phyloP scores from a whole-genome alignment of 2,329 filamentous ascomycete species.

The Sphaceloma murrayae region DNA sequence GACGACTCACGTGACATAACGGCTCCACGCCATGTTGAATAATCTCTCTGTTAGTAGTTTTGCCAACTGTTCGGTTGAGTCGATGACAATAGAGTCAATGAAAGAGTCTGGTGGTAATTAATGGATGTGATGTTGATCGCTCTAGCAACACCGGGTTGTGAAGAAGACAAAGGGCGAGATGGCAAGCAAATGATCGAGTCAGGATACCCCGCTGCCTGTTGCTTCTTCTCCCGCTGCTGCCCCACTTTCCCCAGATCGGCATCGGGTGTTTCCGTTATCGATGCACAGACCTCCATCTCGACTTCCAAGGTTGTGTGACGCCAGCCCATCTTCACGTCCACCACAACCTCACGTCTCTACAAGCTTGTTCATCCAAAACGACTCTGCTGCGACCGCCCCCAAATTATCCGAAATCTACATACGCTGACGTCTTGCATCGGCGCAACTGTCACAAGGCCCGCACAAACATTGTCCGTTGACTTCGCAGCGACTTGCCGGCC shows the following conservation, averaged over 20 bases:
- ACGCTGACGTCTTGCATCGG: too few relatives aligned
- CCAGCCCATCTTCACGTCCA: background rate
- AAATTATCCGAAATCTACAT: too few relatives aligned
- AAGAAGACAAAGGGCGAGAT: background rate
- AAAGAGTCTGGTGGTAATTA: too few relatives aligned
- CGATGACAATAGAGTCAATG: background rate
- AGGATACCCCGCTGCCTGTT: too few relatives aligned
- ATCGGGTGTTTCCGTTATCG: background rate
- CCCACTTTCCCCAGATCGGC: conserved; percentile 1
- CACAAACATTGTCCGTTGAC: too few relatives aligned
- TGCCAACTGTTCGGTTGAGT: background rate
- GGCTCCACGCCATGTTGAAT: conserved; percentile 18
- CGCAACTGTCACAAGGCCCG: too few relatives aligned
- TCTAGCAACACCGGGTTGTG: background rate
- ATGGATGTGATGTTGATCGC: too few relatives aligned
- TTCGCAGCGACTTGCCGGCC: too few relatives aligned
- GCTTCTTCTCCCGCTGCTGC: too few relatives aligned
- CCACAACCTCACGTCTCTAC: background rate
- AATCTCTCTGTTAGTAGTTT: background rate
- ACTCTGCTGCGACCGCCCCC: too few relatives aligned
- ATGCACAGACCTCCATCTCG: conserved; percentile 3
- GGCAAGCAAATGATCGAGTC: too few relatives aligned
- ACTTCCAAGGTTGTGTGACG: background rate
- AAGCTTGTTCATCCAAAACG: background rate
- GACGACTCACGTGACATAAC: conserved; percentile 19